A percentile compares a stretch with the other conserved stretches of the same genome.
Conservation (phyloP, 2,329 filamentous ascomycete genomes). For the Pseudocercospora macadamiae region DNA sequence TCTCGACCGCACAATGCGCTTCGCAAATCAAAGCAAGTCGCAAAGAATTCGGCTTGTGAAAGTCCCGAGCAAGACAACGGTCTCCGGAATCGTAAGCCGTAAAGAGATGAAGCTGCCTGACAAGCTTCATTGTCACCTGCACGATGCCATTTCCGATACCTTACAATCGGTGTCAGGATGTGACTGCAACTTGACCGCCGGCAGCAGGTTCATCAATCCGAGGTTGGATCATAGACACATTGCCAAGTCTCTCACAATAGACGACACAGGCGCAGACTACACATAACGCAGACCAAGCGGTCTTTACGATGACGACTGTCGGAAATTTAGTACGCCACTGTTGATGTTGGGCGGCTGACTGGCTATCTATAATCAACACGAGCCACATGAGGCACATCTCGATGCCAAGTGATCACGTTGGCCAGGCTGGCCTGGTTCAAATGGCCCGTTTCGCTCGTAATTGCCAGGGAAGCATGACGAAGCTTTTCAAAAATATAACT, state of each 20-base stretch:
- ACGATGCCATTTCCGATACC: too few relatives aligned
- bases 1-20: not conserved
- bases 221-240: too few relatives aligned
- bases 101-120: not conserved
- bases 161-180: too few relatives aligned
- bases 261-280: not conserved
- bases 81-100: too few relatives aligned
- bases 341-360: not conserved
- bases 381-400: not conserved
- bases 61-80: too few relatives aligned
- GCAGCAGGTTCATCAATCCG: too few relatives aligned
- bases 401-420: not conserved
- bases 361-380: conserved; percentile 1
- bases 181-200: too few relatives aligned
- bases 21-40: not conserved
- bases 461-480: not conserved
- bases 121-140: too few relatives aligned
- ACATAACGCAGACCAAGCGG: not conserved
- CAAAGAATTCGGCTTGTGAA: too few relatives aligned
- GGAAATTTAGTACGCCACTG: not conserved
- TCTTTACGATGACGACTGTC: not conserved
- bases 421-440: not conserved
- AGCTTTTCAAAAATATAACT: not conserved
- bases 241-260: not conserved
- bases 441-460: not conserved